Conservation (phyloP, 495 filamentous ascomycete genomes). For the Astrothelium macrocarpum region DNA sequence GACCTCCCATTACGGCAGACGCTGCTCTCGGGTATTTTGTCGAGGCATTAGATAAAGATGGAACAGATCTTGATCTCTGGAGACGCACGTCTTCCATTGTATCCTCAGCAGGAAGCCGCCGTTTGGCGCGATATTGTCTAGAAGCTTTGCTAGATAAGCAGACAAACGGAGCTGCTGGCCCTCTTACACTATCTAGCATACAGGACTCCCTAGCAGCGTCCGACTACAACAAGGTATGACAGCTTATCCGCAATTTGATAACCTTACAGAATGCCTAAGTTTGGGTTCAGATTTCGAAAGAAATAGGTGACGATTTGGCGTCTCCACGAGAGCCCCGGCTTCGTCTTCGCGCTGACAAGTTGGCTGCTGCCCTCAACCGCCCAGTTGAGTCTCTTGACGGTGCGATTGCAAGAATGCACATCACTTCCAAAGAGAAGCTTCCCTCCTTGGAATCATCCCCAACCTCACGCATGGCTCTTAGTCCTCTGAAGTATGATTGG, state of each 20-base stretch:
- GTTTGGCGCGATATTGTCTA: constrained; percentile 75
- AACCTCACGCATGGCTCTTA: not conserved
- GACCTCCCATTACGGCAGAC: constrained; percentile 22
- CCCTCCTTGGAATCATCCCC: not conserved
- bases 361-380: not conserved
- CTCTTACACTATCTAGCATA: constrained; percentile 66
- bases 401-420: not conserved
- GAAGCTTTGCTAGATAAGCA: constrained; percentile 86
- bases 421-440: not conserved
- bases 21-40: constrained; percentile 53
- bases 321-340: constrained; percentile 23
- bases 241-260: too few relatives aligned
- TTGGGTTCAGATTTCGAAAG: constrained; percentile 20
- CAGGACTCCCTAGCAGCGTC: constrained; percentile 46
- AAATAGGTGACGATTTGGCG: constrained; percentile 63
- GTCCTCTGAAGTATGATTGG: constrained; percentile 28
- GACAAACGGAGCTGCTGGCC: constrained; percentile 58
- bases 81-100: constrained; percentile 70
- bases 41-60: constrained; percentile 76
- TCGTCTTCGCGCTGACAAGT: not conserved
- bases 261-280: too few relatives aligned
- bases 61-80: constrained; percentile 93
- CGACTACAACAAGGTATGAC: not conserved
- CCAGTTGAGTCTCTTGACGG: not conserved
- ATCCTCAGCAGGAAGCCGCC: constrained; percentile 60